A percentile compares a stretch with the other conserved stretches of the same genome.
Conservation (phyloP, 2,329 filamentous ascomycete species). For the Ceratocystis eucalypticola region DNA sequence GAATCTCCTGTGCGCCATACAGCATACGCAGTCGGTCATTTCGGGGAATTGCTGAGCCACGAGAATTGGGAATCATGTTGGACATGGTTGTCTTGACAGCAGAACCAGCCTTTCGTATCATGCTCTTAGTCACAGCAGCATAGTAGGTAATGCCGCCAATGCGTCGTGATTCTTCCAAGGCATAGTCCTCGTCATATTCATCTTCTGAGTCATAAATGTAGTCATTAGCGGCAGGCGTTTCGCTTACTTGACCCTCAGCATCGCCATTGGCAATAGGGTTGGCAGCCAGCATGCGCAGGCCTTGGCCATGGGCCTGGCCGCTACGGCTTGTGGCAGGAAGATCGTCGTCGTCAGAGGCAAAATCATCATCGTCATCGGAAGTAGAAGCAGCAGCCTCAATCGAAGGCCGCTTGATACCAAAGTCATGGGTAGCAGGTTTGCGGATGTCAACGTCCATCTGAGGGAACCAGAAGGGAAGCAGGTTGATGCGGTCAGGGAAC, state of each 20-base stretch:
- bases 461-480: conserved; percentile 93
- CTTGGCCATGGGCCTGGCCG: background rate
- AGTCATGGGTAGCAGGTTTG: conserved; percentile 76
- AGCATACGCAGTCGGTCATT: conserved; percentile 40
- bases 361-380: conserved; percentile 61
- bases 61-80: conserved; percentile 41
- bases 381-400: conserved; percentile 46
- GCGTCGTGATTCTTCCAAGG: conserved; percentile 62
- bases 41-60: conserved; percentile 43
- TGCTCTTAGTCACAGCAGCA: conserved; percentile 32
- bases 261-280: conserved; percentile 37
- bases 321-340: background rate
- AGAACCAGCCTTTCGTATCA: conserved; percentile 12
- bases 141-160: conserved; percentile 67
- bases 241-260: conserved; percentile 69
- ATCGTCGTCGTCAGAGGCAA: conserved; percentile 53
- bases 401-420: conserved; percentile 73
- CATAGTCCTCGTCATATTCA: conserved; percentile 61
- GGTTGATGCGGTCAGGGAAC: conserved; percentile 73
- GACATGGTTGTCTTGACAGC: conserved; percentile 5
- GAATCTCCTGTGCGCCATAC: conserved; percentile 42
- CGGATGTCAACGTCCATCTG: conserved; percentile 98
- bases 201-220: conserved; percentile 80
- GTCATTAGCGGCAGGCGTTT: conserved; percentile 44
- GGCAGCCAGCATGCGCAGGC: conserved; percentile 19